Evolutionary conservation across 148 eudicot genomes (phyloP).

Genomic region (Silene latifolia): DNA sequence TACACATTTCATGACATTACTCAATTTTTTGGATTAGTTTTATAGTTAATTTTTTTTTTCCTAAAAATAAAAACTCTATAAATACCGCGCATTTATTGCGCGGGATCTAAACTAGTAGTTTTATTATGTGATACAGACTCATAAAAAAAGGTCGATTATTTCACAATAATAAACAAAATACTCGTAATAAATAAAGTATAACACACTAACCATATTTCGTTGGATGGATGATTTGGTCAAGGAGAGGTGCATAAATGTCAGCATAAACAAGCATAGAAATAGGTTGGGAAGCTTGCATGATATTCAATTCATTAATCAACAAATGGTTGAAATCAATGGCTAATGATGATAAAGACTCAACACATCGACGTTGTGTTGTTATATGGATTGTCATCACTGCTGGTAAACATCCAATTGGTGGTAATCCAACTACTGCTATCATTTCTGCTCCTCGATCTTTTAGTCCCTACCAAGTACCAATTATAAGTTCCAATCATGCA

Average conservation of each 20-base stretch:
- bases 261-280: conserved; percentile 18
- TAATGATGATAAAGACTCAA: conserved; percentile 41
- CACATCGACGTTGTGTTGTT: conserved; percentile 35
- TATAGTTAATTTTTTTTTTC: no score
- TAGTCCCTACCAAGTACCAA: conserved; percentile 43
- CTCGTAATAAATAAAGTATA: no score
- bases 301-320: conserved; percentile 32
- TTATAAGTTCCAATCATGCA: no score
- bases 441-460: conserved; percentile 41
- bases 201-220: conserved; percentile 35
- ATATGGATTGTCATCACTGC: conserved; percentile 32
- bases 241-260: conserved; percentile 32
- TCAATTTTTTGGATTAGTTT: no score
- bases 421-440: conserved; percentile 46
- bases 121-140: no score
- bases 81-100: no score
- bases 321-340: conserved; percentile 45
- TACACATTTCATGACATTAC: no score
- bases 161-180: no score
- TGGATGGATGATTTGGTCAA: conserved; percentile 29
- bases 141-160: no score
- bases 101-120: no score
- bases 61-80: no score
- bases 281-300: conserved; percentile 23
- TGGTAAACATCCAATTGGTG: conserved; percentile 76